Evolutionary conservation across 2,329 filamentous ascomycete species (phyloP), one percentile per base, ranked within the genome.

Genomic region (Ophiosphaerella narmari): DNA sequence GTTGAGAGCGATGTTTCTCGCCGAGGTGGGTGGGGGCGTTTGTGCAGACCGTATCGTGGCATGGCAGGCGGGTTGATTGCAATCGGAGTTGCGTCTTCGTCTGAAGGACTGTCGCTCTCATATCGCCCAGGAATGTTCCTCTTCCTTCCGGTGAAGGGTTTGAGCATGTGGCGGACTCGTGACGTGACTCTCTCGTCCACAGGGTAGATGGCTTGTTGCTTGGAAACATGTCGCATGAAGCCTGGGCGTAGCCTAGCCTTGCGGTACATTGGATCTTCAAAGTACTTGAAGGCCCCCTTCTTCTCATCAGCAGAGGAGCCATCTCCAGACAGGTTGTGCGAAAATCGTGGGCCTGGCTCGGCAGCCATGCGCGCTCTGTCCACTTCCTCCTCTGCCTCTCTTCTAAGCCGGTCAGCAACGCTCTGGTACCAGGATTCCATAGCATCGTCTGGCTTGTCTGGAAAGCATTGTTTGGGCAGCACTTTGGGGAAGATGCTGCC

Each of bases 371-470:
- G 49, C 31, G 57, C 48, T 4, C 54, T 50, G 1, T 46, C 61
- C 5, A 58, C 55, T 70, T 70, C 68, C 18, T 63, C 64, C 35
- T 79, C 77, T 4, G 78, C 83, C 59, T 92, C 86, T 48, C 82
- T 78, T 54, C 86, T 83, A 41, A 96, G 75, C 59, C 83, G 85
- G 50, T 87, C 81, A 32, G 86, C 88, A 48, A 95, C 92, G 2
- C 81, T 79, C 59, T 89, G 85, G 69, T 97, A 91, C 93, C 94
- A 99, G 50, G 81, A 78, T 47, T 91, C 85, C 74, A 96, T 91
- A n/a, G 88, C 87, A 4, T 81, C 76, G 63, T 97, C 93, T 1
- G 91, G 83, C 37, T 83, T 77, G 1, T 80, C 69, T 0, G 94
- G 93, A 55, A 93, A 91, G 31, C 77, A 78, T 48, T 86, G 83